Evolutionary conservation across 345 rosid species (phyloP), one percentile per base, ranked within the genome.

Genomic region (Nephelium lappaceum): DNA sequence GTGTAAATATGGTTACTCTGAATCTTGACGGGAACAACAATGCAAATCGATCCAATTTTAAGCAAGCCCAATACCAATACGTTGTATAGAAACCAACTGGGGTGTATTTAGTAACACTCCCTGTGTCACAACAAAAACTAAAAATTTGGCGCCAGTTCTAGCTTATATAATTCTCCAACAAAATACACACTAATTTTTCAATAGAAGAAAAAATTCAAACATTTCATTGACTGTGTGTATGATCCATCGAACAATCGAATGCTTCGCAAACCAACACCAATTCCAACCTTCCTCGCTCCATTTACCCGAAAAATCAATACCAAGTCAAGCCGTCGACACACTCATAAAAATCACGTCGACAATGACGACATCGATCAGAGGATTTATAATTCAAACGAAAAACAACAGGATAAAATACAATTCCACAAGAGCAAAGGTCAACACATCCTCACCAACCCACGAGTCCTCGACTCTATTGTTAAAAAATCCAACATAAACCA

Each of bases 381-480:
- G 39, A 45, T 23, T 43, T 42, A 6, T 7, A 57, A 63, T 3
- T 23, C 61, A 60, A 25, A 67, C 53, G 80, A 74, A 76, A 82
- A 76, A 25, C 85, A 83, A 69, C 84, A 81, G 39, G 82, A 78
- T 1, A 61, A 85, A 23, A 67, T 94, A 67, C 82, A 65, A 75
- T 85, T 95, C 23, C 63, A 82, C 72, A 95, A 95, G 83, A 90
- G 95, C 90, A 94, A 88, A 82, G 99, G 98, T 43, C 99, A 96
- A 67, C 99, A 96, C 77, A 86, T 94, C 39, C 99, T 96, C 78
- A 91, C 94, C 60, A 96, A 96, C 74, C 90, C 84, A 3, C 84
- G 95, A 58, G 81, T 96, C 74, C 90, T 95, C 31, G 95, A 94
- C 84, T 45, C 88, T 57, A 91, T 96, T 69, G 95, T 94, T 62